Conservation (phyloP, 371 early-diverging fungal genomes). For the Umbelopsis sp. region DNA sequence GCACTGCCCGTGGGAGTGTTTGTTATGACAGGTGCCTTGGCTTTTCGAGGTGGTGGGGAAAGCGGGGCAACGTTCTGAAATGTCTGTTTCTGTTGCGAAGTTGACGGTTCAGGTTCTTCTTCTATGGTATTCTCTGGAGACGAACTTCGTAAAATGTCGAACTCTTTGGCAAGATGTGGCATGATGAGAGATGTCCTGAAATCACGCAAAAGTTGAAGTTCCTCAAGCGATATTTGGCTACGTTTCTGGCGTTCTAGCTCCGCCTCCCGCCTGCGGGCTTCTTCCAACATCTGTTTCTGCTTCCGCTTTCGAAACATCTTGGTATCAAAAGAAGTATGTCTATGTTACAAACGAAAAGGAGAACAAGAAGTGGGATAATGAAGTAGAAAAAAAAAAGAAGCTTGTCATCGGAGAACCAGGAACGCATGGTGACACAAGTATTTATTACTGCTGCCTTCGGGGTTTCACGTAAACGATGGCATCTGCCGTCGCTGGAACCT, state of each 20-base stretch:
- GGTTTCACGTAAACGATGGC: slow-evolving; percentile 15
- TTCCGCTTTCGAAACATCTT: slow-evolving; percentile 13
- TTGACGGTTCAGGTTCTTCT: not conserved
- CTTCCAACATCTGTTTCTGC: slow-evolving; percentile 7
- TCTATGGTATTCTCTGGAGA: slow-evolving; percentile 14
- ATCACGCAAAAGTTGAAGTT: slow-evolving; percentile 40
- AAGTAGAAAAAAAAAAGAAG: slow-evolving; percentile 2
- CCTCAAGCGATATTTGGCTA: slow-evolving; percentile 32
- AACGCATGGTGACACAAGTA: slow-evolving; percentile 17
- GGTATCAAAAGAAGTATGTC: not conserved
- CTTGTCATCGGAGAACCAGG: slow-evolving; percentile 11
- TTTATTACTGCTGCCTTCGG: slow-evolving; percentile 15
- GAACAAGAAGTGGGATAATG: not conserved
- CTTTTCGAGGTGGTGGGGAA: slow-evolving; percentile 7
- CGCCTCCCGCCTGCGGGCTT: slow-evolving; percentile 10
- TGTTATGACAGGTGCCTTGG: not conserved
- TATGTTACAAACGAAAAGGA: not conserved
- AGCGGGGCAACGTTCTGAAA: slow-evolving; percentile 4
- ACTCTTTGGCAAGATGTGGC: slow-evolving; percentile 35
- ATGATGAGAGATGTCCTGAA: slow-evolving; percentile 52
- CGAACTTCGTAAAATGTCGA: slow-evolving; percentile 11
- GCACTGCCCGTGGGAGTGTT: slow-evolving; percentile 1
- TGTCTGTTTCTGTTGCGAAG: not conserved
- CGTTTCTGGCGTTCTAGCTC: slow-evolving; percentile 16
- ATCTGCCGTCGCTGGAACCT: slow-evolving; percentile 2